These are phyloP conservation scores for Metschnikowia borealis DNA, from an alignment of 805 yeast genomes.

Conservation along the genomic window DNA sequence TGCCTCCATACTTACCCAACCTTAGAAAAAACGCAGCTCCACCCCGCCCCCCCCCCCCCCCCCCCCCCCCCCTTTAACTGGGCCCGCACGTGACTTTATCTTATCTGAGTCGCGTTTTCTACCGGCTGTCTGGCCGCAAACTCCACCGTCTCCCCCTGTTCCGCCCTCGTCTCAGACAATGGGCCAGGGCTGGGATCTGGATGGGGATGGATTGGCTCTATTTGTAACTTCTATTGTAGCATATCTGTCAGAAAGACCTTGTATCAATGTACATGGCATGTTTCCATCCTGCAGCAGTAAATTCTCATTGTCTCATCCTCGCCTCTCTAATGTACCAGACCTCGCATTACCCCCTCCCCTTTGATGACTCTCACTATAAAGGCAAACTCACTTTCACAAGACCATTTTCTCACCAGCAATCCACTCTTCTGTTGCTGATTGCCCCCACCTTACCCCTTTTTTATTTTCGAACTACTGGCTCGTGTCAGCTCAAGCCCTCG, in stretches of 20 bases:
- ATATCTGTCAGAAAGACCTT: background rate
- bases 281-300: background rate
- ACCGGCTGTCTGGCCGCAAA: background rate
- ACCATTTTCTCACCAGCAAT: background rate
- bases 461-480: background rate
- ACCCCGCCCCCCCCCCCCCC: no score
- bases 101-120: constrained; percentile 11
- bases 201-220: background rate
- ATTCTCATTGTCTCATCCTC: constrained; percentile 3
- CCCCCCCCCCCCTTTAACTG: no score
- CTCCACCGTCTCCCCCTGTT: no score
- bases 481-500: background rate
- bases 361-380: constrained; percentile 1
- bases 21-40: no score
- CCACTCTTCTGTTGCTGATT: background rate
- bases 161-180: no score
- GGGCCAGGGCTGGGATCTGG: background rate
- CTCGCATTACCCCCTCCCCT: constrained; percentile 4
- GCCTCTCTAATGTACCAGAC: constrained; percentile 5
- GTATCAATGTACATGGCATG: background rate
- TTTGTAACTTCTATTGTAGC: background rate
- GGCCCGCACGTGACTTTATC: constrained; percentile 19
- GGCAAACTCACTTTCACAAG: background rate
- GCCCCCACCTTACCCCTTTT: background rate
- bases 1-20: no score